phyloP scores from a whole-genome alignment of 2,329 filamentous ascomycete genomes.

The Fusarium metavorans region DNA sequence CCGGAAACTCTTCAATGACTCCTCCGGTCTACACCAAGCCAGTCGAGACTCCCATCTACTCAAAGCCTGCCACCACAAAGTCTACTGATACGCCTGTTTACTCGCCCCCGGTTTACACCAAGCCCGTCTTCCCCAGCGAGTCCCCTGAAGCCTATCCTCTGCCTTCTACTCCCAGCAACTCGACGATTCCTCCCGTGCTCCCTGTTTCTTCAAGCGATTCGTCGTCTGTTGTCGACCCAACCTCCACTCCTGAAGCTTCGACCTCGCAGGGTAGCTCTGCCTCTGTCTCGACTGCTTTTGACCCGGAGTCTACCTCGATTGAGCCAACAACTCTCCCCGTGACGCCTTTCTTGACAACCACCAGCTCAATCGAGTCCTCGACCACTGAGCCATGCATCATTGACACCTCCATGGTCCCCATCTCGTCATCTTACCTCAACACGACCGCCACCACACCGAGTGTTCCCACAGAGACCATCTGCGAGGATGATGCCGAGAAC shows the following conservation, averaged over 20 bases:
- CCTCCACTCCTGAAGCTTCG: not conserved
- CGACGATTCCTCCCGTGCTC: conserved; percentile 11
- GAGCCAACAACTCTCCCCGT: conserved; percentile 7
- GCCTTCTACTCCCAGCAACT: conserved; percentile 13
- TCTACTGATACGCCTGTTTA: conserved; percentile 14
- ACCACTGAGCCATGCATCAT: conserved; percentile 44
- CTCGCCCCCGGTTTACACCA: conserved; percentile 22
- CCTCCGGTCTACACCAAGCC: conserved; percentile 28
- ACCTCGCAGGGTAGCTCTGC: not conserved
- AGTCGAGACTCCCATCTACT: conserved; percentile 6
- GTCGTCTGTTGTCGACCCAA: not conserved
- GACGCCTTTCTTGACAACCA: conserved; percentile 16
- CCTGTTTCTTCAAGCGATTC: not conserved
- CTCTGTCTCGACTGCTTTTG: not conserved
- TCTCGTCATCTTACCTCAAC: conserved; percentile 43
- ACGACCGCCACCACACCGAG: conserved; percentile 36
- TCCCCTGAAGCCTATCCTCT: conserved; percentile 5
- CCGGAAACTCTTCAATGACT: conserved; percentile 7
- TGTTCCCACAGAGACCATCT: conserved; percentile 46
- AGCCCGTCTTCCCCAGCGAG: conserved; percentile 11
- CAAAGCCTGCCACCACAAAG: conserved; percentile 2
- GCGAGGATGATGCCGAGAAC: conserved; percentile 43
- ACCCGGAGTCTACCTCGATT: not conserved
- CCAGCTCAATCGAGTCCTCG: conserved; percentile 3
- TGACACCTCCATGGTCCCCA: conserved; percentile 49